Percentiles rank a stretch among this genome's conserved stretches.
Conservation (phyloP, 2,329 filamentous ascomycete species). For the Scytalidium sp. region DNA sequence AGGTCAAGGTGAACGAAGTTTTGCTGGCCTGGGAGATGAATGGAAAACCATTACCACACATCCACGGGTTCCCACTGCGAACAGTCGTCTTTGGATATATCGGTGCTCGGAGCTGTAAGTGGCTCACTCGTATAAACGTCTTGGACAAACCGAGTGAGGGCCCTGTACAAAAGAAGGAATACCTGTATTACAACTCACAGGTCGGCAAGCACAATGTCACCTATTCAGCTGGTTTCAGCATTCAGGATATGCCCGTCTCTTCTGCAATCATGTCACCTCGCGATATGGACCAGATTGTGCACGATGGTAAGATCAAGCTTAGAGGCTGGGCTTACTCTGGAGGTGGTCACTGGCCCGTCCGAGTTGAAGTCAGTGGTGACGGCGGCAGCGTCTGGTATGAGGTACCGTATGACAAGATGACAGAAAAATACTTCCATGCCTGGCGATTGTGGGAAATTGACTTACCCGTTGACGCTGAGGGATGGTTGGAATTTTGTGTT, state of each 20-base stretch:
- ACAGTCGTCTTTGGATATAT: slow-evolving; percentile 63
- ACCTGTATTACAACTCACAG: slow-evolving; percentile 61
- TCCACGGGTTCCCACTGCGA: slow-evolving; percentile 64
- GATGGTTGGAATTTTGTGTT: slow-evolving; percentile 57
- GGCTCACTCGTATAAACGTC: slow-evolving; percentile 62
- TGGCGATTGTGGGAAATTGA: slow-evolving; percentile 65
- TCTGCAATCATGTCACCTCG: slow-evolving; percentile 56
- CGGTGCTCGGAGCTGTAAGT: slow-evolving; percentile 66
- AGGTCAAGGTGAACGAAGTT: slow-evolving; percentile 65
- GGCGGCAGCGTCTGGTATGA: slow-evolving; percentile 63
- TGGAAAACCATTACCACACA: slow-evolving; percentile 55
- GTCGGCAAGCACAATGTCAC: slow-evolving; percentile 59
- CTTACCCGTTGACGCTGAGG: slow-evolving; percentile 59
- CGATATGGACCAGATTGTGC: slow-evolving; percentile 35
- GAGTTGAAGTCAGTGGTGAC: slow-evolving; percentile 66
- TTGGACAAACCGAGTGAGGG: slow-evolving; percentile 53
- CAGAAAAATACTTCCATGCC: slow-evolving; percentile 57
- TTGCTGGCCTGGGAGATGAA: slow-evolving; percentile 69
- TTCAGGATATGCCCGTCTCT: slow-evolving; percentile 67
- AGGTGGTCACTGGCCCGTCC: slow-evolving; percentile 61
- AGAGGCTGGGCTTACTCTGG: slow-evolving; percentile 67
- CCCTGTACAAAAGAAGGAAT: slow-evolving; percentile 62
- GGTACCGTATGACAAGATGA: slow-evolving; percentile 58
- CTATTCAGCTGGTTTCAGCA: slow-evolving; percentile 61
- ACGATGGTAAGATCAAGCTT: slow-evolving; percentile 31